Percentiles rank a stretch among this genome's conserved stretches.
Evolutionary conservation across 306 rosid genomes (phyloP).

Genomic region (Prunus padus): DNA sequence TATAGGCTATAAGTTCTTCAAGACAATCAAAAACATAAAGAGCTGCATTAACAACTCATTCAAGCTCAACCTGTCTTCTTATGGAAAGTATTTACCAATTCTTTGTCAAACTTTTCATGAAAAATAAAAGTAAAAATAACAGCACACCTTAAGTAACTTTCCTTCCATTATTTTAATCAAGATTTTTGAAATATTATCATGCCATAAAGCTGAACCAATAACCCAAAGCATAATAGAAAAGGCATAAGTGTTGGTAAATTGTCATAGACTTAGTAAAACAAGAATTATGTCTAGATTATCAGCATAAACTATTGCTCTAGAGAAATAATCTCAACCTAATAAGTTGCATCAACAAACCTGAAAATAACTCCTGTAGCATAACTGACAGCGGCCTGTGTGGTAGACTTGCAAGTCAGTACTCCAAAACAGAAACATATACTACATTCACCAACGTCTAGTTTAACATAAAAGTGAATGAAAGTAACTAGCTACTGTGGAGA

Average conservation of each 20-base stretch:
- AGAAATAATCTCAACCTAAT: conserved; percentile 16
- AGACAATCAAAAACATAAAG: conserved; percentile 5
- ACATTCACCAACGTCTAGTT: neutral
- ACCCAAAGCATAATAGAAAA: neutral
- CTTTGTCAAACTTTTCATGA: neutral
- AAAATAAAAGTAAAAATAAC: neutral
- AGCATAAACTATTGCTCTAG: neutral
- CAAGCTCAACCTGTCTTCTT: neutral
- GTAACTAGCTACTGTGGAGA: neutral
- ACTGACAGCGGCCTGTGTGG: conserved; percentile 76
- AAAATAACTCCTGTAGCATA: conserved; percentile 72
- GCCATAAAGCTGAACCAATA: neutral
- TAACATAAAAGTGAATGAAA: neutral
- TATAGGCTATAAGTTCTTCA: conserved; percentile 19
- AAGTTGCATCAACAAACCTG: conserved; percentile 51
- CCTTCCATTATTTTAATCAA: neutral
- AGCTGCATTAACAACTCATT: conserved; percentile 10
- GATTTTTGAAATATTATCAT: neutral
- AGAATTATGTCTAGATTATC: neutral
- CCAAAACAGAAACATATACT: neutral
- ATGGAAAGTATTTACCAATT: neutral
- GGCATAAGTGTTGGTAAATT: neutral
- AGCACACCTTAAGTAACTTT: neutral
- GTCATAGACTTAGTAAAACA: neutral
- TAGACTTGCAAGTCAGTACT: conserved; percentile 19